Percentiles rank a stretch among this genome's conserved stretches.
Conservation (phyloP, 2,329 filamentous ascomycete species). For the Colletotrichum simmondsii region DNA sequence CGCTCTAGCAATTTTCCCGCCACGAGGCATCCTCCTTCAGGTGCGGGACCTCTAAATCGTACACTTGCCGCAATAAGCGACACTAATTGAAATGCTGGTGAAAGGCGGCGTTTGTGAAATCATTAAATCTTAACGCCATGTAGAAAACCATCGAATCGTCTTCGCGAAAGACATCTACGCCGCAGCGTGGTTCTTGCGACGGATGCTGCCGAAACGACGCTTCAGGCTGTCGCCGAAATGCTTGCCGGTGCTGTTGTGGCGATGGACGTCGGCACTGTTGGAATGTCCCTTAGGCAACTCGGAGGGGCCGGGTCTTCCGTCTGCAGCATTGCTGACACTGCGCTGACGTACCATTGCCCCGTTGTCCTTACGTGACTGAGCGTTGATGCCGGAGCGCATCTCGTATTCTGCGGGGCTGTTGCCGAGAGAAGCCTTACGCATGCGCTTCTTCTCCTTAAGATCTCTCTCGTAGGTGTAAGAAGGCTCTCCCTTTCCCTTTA, state of each 20-base stretch:
- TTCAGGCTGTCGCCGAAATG: constrained; percentile 62
- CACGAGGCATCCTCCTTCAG: background rate
- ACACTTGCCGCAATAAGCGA: background rate
- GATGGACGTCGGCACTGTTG: constrained; percentile 42
- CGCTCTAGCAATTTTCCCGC: background rate
- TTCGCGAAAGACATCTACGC: background rate
- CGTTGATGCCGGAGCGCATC: constrained; percentile 53
- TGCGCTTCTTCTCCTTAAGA: constrained; percentile 67
- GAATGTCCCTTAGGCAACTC: constrained; percentile 36
- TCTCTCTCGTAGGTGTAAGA: constrained; percentile 77
- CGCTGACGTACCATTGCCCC: constrained; percentile 50
- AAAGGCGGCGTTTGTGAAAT: background rate
- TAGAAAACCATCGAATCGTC: background rate
- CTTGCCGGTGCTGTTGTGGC: constrained; percentile 56
- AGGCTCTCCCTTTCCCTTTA: constrained; percentile 86
- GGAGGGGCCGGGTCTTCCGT: constrained; percentile 38
- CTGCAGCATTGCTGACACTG: constrained; percentile 54
- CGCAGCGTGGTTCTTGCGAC: constrained; percentile 51
- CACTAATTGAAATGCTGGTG: background rate
- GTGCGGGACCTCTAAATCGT: background rate
- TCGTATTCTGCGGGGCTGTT: constrained; percentile 56
- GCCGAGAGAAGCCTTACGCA: constrained; percentile 39
- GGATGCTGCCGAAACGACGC: constrained; percentile 63
- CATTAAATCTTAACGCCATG: background rate
- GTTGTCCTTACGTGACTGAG: constrained; percentile 37